Conservation (phyloP, 2,329 filamentous ascomycete species). For the Keithomyces neogunnii region DNA sequence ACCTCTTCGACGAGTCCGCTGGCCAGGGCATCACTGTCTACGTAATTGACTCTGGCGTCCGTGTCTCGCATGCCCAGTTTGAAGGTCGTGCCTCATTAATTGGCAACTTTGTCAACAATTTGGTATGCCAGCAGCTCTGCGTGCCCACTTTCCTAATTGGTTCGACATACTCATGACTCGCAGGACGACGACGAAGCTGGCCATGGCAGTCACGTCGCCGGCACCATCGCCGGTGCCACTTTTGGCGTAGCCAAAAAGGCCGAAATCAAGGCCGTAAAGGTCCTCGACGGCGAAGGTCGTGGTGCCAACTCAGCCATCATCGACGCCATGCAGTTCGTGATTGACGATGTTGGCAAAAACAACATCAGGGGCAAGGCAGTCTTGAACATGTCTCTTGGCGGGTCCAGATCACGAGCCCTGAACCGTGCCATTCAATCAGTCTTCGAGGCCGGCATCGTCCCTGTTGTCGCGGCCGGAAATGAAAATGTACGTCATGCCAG, state of each 20-base stretch:
- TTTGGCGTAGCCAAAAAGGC: constrained; percentile 38
- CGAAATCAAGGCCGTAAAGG: constrained; percentile 36
- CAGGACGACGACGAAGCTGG: constrained; percentile 28
- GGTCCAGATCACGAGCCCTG: constrained; percentile 23
- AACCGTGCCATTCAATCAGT: constrained; percentile 45
- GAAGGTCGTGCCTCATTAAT: constrained; percentile 29
- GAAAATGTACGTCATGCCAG: constrained; percentile 7
- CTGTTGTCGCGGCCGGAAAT: constrained; percentile 49
- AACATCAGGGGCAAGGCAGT: constrained; percentile 33
- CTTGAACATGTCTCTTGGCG: constrained; percentile 46
- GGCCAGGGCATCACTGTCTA: constrained; percentile 47
- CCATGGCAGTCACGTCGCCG: constrained; percentile 39
- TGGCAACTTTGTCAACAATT: too few relatives aligned
- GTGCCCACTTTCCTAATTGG: constrained; percentile 13
- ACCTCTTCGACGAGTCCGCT: constrained; percentile 40
- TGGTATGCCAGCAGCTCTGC: too few relatives aligned
- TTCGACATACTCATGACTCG: constrained; percentile 23
- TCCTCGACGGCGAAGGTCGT: constrained; percentile 22
- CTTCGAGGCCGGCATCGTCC: constrained; percentile 36
- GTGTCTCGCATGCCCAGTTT: constrained; percentile 41
- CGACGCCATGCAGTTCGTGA: constrained; percentile 29
- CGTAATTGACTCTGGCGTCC: constrained; percentile 55
- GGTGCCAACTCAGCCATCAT: constrained; percentile 14
- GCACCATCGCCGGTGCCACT: constrained; percentile 33
- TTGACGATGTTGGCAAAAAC: constrained; percentile 30